Percentiles rank a stretch among this genome's conserved stretches.
Conservation (phyloP, 2,329 filamentous ascomycete species). For the Colletotrichum agaves region DNA sequence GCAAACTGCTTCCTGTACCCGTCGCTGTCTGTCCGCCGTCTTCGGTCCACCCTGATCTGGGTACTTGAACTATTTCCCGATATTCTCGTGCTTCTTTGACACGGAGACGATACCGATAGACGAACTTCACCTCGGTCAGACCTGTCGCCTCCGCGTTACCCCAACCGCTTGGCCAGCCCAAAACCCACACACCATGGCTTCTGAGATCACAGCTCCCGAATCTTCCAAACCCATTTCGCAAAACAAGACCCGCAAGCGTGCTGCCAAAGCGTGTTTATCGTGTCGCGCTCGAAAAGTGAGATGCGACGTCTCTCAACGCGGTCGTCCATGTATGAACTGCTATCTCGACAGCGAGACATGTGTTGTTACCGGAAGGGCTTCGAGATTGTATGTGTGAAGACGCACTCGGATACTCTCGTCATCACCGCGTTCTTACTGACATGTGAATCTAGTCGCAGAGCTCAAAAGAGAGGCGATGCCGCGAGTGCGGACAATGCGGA, state of each 20-base stretch:
- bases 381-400: slow-evolving; percentile 48
- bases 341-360: slow-evolving; percentile 60
- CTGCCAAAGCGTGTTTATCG: slow-evolving; percentile 62
- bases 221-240: slow-evolving; percentile 45
- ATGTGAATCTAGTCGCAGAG: slow-evolving; percentile 41
- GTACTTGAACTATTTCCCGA: slow-evolving; percentile 15
- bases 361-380: slow-evolving; percentile 53
- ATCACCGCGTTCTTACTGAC: background rate
- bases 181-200: slow-evolving; percentile 27
- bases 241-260: slow-evolving; percentile 55
- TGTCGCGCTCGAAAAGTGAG: slow-evolving; percentile 62
- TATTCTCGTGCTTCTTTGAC: slow-evolving; percentile 27
- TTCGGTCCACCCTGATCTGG: slow-evolving; percentile 29
- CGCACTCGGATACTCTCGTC: background rate
- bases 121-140: slow-evolving; percentile 30
- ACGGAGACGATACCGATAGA: slow-evolving; percentile 8
- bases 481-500: slow-evolving; percentile 44
- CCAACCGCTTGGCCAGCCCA: background rate
- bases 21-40: slow-evolving; percentile 13
- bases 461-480: slow-evolving; percentile 42
- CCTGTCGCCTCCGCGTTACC: background rate
- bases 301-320: slow-evolving; percentile 61
- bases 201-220: slow-evolving; percentile 40
- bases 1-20: slow-evolving; percentile 34
- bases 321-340: slow-evolving; percentile 63